These are phyloP conservation scores for Candolleomyces eurysporus DNA, from an alignment of 768 basidiomycete species.

Conservation along the genomic window DNA sequence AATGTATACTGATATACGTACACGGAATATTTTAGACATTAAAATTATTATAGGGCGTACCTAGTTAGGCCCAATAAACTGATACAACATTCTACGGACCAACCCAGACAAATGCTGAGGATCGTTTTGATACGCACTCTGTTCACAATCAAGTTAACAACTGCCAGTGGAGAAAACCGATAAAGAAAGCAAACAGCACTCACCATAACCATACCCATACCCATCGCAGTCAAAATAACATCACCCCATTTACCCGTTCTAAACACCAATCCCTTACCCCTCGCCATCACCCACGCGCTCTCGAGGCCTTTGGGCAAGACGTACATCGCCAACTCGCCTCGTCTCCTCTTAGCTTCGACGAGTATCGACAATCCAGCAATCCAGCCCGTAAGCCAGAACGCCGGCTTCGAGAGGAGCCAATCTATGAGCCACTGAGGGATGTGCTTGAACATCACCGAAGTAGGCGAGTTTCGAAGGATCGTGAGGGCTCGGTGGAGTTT, in stretches of 20 bases:
- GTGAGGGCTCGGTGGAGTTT: constrained; percentile 51
- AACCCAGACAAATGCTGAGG: constrained; percentile 81
- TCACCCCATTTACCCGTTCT: constrained; percentile 70
- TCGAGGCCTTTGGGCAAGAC: constrained; percentile 87
- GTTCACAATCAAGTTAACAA: not conserved
- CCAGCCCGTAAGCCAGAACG: constrained; percentile 75
- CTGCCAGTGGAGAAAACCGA: not conserved
- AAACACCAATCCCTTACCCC: constrained; percentile 75
- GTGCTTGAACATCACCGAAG: constrained; percentile 31
- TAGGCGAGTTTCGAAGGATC: constrained; percentile 23
- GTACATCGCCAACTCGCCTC: constrained; percentile 91
- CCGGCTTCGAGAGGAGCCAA: constrained; percentile 61
- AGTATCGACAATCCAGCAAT: constrained; percentile 75
- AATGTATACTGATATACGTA: too few species aligned
- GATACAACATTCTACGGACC: constrained; percentile 79
- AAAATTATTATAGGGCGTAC: not conserved
- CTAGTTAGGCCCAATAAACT: constrained; percentile 86
- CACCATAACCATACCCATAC: constrained; percentile 86
- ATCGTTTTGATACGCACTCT: constrained; percentile 83
- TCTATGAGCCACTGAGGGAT: constrained; percentile 50
- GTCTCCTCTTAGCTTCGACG: constrained; percentile 84
- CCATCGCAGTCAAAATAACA: constrained; percentile 46
- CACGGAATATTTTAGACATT: not conserved
- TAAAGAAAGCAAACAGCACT: constrained; percentile 24
- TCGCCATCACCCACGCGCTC: constrained; percentile 80